Evolutionary conservation across 805 yeast genomes (phyloP).

Genomic region (Metschnikowia lunata): DNA sequence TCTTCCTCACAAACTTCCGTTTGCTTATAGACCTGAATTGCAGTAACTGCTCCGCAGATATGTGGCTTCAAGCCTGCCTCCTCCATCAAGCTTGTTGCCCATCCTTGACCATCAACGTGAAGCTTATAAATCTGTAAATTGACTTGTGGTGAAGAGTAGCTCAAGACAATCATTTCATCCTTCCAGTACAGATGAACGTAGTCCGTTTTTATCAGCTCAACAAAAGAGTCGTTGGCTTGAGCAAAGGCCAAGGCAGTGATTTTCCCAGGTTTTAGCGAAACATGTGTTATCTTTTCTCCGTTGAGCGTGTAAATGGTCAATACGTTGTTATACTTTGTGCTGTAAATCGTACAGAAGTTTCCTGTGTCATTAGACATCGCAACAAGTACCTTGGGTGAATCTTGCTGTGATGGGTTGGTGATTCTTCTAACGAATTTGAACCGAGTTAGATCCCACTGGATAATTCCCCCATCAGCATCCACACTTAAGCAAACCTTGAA

Average conservation of each 20-base stretch:
- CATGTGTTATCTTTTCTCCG: conserved; percentile 40
- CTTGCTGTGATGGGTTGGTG: conserved; percentile 14
- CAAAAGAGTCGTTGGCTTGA: conserved; percentile 24
- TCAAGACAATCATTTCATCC: conserved; percentile 30
- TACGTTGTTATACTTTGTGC: conserved; percentile 13
- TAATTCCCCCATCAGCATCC: conserved; percentile 51
- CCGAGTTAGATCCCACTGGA: conserved; percentile 62
- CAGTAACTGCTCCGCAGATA: conserved; percentile 21
- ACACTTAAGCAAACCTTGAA: conserved; percentile 53
- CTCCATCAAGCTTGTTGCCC: conserved; percentile 14
- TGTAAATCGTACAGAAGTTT: conserved; percentile 38
- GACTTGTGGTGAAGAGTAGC: conserved; percentile 18
- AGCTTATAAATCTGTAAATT: conserved; percentile 23
- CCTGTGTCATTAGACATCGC: conserved; percentile 57
- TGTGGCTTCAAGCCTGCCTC: conserved; percentile 6
- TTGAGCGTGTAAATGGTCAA: conserved; percentile 48
- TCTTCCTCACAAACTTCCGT: conserved; percentile 33
- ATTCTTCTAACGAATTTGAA: conserved; percentile 45
- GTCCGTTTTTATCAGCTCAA: conserved; percentile 20
- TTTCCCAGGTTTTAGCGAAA: conserved; percentile 16
- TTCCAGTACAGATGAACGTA: conserved; percentile 36
- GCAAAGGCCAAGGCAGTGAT: conserved; percentile 28
- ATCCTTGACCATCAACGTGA: conserved; percentile 8
- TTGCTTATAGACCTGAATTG: conserved; percentile 26
- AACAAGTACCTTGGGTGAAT: conserved; percentile 24